Evolutionary conservation across 345 rosid genomes (phyloP).

Genomic region (Luvunga scandens): DNA sequence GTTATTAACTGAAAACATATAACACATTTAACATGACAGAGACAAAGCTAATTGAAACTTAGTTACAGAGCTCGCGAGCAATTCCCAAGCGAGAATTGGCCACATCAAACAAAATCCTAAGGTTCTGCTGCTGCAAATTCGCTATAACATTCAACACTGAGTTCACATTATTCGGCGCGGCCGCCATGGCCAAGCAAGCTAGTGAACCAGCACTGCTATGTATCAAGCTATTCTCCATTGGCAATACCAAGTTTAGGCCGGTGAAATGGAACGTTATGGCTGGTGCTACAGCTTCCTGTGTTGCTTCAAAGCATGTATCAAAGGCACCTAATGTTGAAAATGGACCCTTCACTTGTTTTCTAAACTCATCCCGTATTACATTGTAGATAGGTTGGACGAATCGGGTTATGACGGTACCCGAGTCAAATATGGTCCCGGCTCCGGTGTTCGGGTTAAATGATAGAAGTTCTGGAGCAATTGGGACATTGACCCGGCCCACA

Average conservation of each 20-base stretch:
- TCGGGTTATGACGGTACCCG: slow-evolving; percentile 89
- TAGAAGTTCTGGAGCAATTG: slow-evolving; percentile 38
- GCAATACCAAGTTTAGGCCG: slow-evolving; percentile 58
- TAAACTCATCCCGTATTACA: slow-evolving; percentile 67
- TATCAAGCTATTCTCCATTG: slow-evolving; percentile 77
- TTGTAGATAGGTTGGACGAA: slow-evolving; percentile 56
- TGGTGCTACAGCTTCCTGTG: slow-evolving; percentile 46
- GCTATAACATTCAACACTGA: slow-evolving; percentile 80
- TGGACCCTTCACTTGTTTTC: slow-evolving; percentile 66
- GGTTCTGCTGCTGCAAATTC: slow-evolving; percentile 85
- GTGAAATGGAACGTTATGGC: slow-evolving; percentile 52
- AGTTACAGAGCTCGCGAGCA: slow-evolving; percentile 79
- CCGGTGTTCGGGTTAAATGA: slow-evolving; percentile 63
- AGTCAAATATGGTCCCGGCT: slow-evolving; percentile 78
- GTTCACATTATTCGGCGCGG: slow-evolving; percentile 57
- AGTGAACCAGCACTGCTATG: slow-evolving; percentile 76
- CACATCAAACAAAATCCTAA: slow-evolving; percentile 69
- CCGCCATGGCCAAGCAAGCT: slow-evolving; percentile 82
- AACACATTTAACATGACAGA: background rate
- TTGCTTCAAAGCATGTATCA: slow-evolving; percentile 69
- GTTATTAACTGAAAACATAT: slow-evolving; percentile 4
- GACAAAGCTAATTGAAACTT: slow-evolving; percentile 1
- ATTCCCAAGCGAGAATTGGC: slow-evolving; percentile 78
- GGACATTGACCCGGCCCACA: slow-evolving; percentile 54
- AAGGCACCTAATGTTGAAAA: slow-evolving; percentile 78